Base-by-base conservation (phyloP, 768 basidiomycete genomes). In the Kwoniella sp. region DNA sequence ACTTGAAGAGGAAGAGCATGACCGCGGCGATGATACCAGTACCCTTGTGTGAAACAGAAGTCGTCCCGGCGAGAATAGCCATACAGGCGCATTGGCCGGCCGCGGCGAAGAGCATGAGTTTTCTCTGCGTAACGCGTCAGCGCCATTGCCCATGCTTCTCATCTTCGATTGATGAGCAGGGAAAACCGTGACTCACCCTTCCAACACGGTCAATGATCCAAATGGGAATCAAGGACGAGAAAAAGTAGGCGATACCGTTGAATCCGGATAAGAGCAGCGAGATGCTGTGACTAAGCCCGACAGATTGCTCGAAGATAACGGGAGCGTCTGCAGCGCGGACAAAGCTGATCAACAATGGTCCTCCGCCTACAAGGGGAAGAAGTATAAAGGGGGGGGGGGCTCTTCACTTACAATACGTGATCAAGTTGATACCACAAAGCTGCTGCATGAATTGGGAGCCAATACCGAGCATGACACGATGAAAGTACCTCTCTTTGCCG, bases 361-460 rank as follows among this genome's bases (percentile, higher is more conserved):
- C 48, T 13, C 22, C 47, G 29, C 25, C 51, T 40, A 22, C 24
- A 9, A n/a, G n/a, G n/a, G n/a, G n/a, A n/a, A n/a, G n/a, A n/a
- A n/a, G n/a, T n/a, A n/a, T n/a, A n/a, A n/a, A n/a, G n/a, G n/a
- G n/a, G n/a, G n/a, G n/a, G n/a, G n/a, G n/a, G n/a, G n/a, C n/a
- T 7, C 13, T 36, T 15, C 22, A 60, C 29, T 50, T 50, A 56
- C 58, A 66, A 53, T 66, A 66, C 4, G 66, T 67, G 21, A 58
- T 67, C 33, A 51, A 47, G 36, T 63, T 63, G 48, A 63, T 63
- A 56, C 63, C 56, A 36, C 53, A 55, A 7, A 66, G 58, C 37
- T 68, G 67, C 40, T 68, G 67, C 63, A 68, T 65, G 29, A 68
- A 68, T 40, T 68, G 67, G 13, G 56, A 40, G 2, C 66, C 66